Percentiles rank a stretch among this genome's conserved stretches.
These are phyloP conservation scores for Ophiocordyceps robertsii DNA, from an alignment of 2,329 filamentous ascomycete genomes.

Conservation along the genomic window DNA sequence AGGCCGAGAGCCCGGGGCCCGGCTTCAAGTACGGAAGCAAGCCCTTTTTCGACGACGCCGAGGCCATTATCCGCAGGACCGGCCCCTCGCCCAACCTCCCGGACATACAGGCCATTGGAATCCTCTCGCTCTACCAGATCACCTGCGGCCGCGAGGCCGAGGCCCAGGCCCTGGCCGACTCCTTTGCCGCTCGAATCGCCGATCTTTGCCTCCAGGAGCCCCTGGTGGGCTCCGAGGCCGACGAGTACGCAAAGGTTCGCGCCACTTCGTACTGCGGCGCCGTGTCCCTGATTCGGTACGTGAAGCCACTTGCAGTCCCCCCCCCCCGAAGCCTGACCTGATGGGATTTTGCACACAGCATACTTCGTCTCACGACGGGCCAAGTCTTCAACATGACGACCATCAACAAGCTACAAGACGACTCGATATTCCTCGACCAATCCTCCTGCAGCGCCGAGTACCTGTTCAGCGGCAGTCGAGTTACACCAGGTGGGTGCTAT, in stretches of 20 bases:
- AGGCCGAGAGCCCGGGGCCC: background rate
- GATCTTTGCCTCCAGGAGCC: conserved; percentile 1
- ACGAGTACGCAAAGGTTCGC: conserved; percentile 1
- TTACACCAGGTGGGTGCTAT: background rate
- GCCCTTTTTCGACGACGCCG: conserved; percentile 1
- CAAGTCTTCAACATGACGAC: background rate
- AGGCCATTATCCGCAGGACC: background rate
- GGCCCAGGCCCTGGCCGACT: conserved; percentile 1
- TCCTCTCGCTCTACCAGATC: conserved; percentile 4
- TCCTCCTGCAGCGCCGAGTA: background rate
- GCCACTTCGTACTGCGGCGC: conserved; percentile 5
- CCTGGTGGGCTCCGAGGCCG: background rate
- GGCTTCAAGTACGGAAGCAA: conserved; percentile 1
- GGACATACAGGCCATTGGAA: conserved; percentile 5
- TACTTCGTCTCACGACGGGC: background rate
- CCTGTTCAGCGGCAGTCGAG: background rate
- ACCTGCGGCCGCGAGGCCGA: conserved; percentile 2
- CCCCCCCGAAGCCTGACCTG: background rate
- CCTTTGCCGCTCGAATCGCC: background rate
- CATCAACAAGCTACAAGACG: background rate
- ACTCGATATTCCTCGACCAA: background rate
- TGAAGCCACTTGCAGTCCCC: background rate
- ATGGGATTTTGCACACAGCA: background rate
- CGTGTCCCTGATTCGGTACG: conserved; percentile 4
- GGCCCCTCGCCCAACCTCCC: background rate